Base-by-base conservation (phyloP, 2,329 filamentous ascomycete genomes). In the Epichloe elymi region DNA sequence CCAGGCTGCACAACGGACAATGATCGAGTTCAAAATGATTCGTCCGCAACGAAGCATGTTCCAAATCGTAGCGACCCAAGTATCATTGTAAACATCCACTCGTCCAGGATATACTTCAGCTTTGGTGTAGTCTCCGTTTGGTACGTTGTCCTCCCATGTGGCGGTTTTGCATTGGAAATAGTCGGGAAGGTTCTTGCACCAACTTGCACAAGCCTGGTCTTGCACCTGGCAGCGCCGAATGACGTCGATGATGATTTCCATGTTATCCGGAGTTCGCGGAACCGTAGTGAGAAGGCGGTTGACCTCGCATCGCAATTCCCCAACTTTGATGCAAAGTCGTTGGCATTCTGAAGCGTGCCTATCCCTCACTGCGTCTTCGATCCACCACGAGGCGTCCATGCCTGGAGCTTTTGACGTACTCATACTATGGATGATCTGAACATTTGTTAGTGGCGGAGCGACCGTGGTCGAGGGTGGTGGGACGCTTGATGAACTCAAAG, bases 1-100 rank as follows among this genome's bases (percentile, higher is more conserved):
- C 78, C 79, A 82, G 2, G 80, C 79, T 6, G 75, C 73, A 57
- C 78, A 81, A 6, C 80, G 74, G 12, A 82, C 74, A 38, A 76
- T 72, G 15, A 79, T 64, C 15, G 76, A 74, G 3, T 74, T 72
- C 23, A 82, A 67, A 49, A 78, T 72, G 30, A 83, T 67, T 3
- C 80, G 70, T 6, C 73, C 70, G 15, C 74, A 70, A 15, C 79
- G 69, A 53, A 71, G 67, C 64, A 77, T 67, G 60, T 82, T 82
- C 73, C 74, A 78, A 8, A 79, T 67, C 53, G 70, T 74, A n/a
- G 74, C 74, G 41, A 79, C 73, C 70, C 74, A 81, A 43, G 81
- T 67, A 61, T 83, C 78, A 20, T 67, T 65, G 59, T 81, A 83
- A 5, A 76, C 68, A 58, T 83, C 79, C 20, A 83, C 73, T 15